Conservation (phyloP, 306 rosid genomes). For the Vigna angularis region DNA sequence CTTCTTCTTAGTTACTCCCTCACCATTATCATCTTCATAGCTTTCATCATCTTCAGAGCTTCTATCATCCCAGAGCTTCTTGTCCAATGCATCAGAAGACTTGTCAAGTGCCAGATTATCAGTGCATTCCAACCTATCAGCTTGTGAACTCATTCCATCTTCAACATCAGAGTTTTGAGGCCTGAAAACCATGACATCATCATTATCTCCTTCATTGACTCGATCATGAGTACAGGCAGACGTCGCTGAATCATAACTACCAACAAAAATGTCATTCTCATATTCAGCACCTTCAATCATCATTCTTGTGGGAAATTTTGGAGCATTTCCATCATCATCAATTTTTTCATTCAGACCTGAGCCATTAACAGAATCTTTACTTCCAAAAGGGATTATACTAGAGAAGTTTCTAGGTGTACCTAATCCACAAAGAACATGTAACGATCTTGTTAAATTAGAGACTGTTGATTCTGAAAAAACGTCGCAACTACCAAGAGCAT, state of each 20-base stretch:
- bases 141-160: constrained; percentile 28
- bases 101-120: constrained; percentile 37
- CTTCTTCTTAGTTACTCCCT: constrained; percentile 44
- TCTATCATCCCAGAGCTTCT: constrained; percentile 50
- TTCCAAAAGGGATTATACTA: constrained; percentile 45
- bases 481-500: constrained; percentile 59
- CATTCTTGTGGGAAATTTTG: constrained; percentile 34
- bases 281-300: constrained; percentile 43
- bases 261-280: constrained; percentile 39
- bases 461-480: constrained; percentile 73
- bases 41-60: constrained; percentile 50
- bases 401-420: constrained; percentile 44
- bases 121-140: constrained; percentile 18
- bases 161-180: constrained; percentile 40
- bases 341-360: constrained; percentile 40
- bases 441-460: constrained; percentile 64
- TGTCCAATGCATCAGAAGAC: constrained; percentile 23
- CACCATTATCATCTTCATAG: constrained; percentile 50
- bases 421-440: constrained; percentile 59
- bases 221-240: constrained; percentile 38
- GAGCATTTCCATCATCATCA: constrained; percentile 39
- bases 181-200: constrained; percentile 35
- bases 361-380: constrained; percentile 34
- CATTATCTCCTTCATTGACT: constrained; percentile 32
- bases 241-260: constrained; percentile 21